Conservation (phyloP, 768 basidiomycete species). For the Boletus barrowsii region DNA sequence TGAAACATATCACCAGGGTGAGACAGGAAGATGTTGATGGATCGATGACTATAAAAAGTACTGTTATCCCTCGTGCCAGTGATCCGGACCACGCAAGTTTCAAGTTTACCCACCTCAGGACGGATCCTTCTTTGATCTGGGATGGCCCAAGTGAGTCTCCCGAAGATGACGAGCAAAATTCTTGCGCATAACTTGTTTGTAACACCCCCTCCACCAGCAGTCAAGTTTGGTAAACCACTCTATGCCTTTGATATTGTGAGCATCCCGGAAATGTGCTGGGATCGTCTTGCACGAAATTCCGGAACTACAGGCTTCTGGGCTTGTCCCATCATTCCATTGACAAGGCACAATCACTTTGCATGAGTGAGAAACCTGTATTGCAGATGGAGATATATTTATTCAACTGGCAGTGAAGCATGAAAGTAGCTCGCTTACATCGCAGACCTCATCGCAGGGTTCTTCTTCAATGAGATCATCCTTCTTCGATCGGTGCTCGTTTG, state of each 20-base stretch:
- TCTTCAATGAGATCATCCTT: not conserved
- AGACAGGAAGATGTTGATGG: not conserved
- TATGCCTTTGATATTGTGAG: not conserved
- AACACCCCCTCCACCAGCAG: not conserved
- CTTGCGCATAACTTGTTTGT: not conserved
- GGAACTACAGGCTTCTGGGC: not conserved
- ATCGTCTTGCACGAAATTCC: not conserved
- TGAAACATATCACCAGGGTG: not conserved
- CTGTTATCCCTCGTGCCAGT: not conserved
- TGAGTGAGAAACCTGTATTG: not conserved
- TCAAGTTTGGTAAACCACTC: rapidly evolving
- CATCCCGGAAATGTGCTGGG: not conserved
- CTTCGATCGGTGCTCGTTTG: not conserved
- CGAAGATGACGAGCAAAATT: constrained; percentile 4
- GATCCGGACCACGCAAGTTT: not conserved
- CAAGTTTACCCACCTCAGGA: not conserved
- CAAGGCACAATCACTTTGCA: not conserved
- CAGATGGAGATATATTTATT: too few relatives aligned
- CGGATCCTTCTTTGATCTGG: not conserved
- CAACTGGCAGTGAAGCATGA: not conserved
- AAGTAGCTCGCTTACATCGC: not conserved
- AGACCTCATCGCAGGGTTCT: not conserved
- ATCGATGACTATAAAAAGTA: not conserved
- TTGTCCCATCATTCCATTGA: not conserved
- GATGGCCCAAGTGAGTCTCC: not conserved